Evolutionary conservation across 441 rosid species (phyloP).

Genomic region (Heliophila coronopifolia): DNA sequence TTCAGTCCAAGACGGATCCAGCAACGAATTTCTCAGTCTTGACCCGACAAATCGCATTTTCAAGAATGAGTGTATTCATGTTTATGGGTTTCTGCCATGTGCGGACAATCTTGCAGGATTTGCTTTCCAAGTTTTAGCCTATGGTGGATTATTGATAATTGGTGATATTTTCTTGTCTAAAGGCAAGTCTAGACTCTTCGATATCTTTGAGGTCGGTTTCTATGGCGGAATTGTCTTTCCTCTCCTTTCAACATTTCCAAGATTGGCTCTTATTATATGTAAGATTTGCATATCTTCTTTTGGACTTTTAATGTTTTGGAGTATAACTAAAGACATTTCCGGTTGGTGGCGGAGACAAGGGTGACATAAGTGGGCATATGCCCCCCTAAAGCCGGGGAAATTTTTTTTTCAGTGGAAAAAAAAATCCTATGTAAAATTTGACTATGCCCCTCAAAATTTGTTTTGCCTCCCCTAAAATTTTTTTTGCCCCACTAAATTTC

Average conservation of each 20-base stretch:
- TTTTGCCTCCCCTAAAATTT: no score
- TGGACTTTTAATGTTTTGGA: neutral
- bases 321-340: neutral
- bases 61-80: slow-evolving; percentile 16
- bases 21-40: neutral
- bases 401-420: no score
- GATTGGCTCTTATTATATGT: slow-evolving; percentile 21
- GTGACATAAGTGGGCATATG: no score
- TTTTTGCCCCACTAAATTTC: no score
- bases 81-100: slow-evolving; percentile 26
- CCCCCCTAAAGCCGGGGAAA: no score
- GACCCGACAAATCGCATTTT: neutral
- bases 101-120: slow-evolving; percentile 25
- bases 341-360: no score
- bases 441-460: no score
- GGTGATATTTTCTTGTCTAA: slow-evolving; percentile 22
- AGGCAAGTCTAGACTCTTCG: slow-evolving; percentile 27
- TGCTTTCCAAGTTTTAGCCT: slow-evolving; percentile 25
- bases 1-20: slow-evolving; percentile 1
- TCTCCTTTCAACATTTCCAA: slow-evolving; percentile 26
- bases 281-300: neutral
- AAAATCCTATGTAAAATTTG: no score
- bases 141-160: slow-evolving; percentile 13
- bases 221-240: slow-evolving; percentile 27
- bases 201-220: slow-evolving; percentile 26